Evolutionary conservation across 2,329 filamentous ascomycete species (phyloP), one percentile per base, ranked within the genome.

Genomic region (Chaetomium strumarium): DNA sequence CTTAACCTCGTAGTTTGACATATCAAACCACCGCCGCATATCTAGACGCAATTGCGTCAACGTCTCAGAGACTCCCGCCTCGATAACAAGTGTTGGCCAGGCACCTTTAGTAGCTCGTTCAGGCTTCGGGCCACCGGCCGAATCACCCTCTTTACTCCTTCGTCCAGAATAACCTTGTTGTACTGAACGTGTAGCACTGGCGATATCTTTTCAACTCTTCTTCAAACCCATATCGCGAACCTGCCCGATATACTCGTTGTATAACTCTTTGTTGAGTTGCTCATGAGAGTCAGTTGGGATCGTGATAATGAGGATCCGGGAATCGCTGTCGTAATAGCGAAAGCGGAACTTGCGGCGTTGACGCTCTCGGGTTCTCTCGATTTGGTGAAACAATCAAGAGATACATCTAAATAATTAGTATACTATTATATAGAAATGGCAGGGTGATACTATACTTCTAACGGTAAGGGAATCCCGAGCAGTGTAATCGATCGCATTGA

Each of bases 1-100:
- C 44, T 58, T 50, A 16, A 60, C 55, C 38, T 59, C 31, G 46
- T 59, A 55, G 16, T 54, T 43, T 33, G 56, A 60, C 20, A 46
- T 34, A 19, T 43, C 38, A 47, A 57, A 57, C 56, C 58, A 60
- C 56, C 54, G 51, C 20, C 41, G 29, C 56, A 58, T 58, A 37
- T 44, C 46, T 39, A 30, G 12, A n/a, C 31, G 56, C 42, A 56
- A 50, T 16, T 45, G 16, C 10, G 34, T 19, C 41, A 58, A 46
- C 13, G 53, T 33, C 44, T 55, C 33, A 12, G 52, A 57, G 37
- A 40, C 19, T 13, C 55, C 51, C 11, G 48, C 53, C 17, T 57
- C 50, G 19, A 59, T 51, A 12, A 59, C 55, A 31, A 59, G 48
- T 20, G 57, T 58, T 43, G 57, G 57, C 57, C 57, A 59, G 39